These are phyloP conservation scores for Phytophthora ohioensis DNA, from an alignment of 352 stramenopile species.

Conservation along the genomic window DNA sequence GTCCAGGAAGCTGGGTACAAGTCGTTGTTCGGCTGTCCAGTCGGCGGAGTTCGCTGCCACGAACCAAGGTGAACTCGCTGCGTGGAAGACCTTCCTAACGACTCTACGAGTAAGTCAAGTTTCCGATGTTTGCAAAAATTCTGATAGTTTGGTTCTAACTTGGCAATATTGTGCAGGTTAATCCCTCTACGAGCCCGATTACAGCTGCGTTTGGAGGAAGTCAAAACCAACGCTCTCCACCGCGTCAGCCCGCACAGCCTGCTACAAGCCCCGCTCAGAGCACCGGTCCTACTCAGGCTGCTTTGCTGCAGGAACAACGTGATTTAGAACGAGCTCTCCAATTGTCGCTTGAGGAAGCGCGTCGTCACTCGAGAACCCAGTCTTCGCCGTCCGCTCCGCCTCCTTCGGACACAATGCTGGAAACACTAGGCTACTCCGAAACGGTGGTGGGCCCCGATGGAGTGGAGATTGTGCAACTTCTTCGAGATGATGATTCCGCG, in stretches of 20 bases:
- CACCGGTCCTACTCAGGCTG: slow-evolving; percentile 24
- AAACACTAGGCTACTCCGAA: slow-evolving; percentile 49
- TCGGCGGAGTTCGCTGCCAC: slow-evolving; percentile 70
- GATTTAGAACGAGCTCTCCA: slow-evolving; percentile 67
- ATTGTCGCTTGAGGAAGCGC: slow-evolving; percentile 66
- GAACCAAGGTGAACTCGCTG: slow-evolving; percentile 63
- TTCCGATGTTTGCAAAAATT: background rate
- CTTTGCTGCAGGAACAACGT: slow-evolving; percentile 60
- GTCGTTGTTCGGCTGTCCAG: slow-evolving; percentile 66
- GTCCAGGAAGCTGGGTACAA: slow-evolving; percentile 71
- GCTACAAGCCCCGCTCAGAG: slow-evolving; percentile 8
- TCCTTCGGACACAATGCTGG: slow-evolving; percentile 47
- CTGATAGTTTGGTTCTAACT: slow-evolving; percentile 6
- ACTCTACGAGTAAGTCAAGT: slow-evolving; percentile 49
- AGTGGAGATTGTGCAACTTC: slow-evolving; percentile 83
- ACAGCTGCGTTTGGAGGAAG: slow-evolving; percentile 33
- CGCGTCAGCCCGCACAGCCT: slow-evolving; percentile 10
- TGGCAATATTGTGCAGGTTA: slow-evolving; percentile 20
- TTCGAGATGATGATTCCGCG: slow-evolving; percentile 39
- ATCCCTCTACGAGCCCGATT: slow-evolving; percentile 33
- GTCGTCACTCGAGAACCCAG: slow-evolving; percentile 33
- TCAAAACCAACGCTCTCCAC: slow-evolving; percentile 5
- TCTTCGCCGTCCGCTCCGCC: slow-evolving; percentile 37
- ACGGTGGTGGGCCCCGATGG: slow-evolving; percentile 68
- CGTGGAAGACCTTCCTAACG: slow-evolving; percentile 79